Percentiles rank a stretch among this genome's conserved stretches.
These are phyloP conservation scores for Hemisphaericaspora nanyangensis DNA, from an alignment of 805 yeast species.

Conservation along the genomic window DNA sequence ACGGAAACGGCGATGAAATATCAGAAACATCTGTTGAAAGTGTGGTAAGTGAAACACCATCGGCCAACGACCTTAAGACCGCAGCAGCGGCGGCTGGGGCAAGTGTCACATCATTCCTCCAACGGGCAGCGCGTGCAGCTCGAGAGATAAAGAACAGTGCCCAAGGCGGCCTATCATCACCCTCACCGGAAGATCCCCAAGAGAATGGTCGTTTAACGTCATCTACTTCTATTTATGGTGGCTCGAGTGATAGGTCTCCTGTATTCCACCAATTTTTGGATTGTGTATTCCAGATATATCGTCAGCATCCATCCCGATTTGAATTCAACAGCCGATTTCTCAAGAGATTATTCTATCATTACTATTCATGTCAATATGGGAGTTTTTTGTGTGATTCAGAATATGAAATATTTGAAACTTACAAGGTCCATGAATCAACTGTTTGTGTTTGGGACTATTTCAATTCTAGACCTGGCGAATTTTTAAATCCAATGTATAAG, in stretches of 20 bases:
- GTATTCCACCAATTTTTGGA: conserved; percentile 93
- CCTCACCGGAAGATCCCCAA: conserved; percentile 13
- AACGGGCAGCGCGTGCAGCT: conserved; percentile 42
- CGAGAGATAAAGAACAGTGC: conserved; percentile 38
- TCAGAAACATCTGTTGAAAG: conserved; percentile 5
- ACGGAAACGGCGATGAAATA: not conserved
- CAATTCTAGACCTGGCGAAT: conserved; percentile 67
- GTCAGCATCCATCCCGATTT: conserved; percentile 69
- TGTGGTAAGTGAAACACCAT: conserved; percentile 1
- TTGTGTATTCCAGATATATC: conserved; percentile 72
- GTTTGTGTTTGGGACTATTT: conserved; percentile 94
- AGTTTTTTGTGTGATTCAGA: conserved; percentile 80
- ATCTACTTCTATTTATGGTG: conserved; percentile 30
- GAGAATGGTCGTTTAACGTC: conserved; percentile 22
- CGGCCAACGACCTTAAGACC: not conserved
- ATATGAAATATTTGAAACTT: conserved; percentile 42
- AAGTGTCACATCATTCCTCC: conserved; percentile 34
- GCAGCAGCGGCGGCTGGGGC: conserved; percentile 25
- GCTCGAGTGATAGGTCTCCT: conserved; percentile 58
- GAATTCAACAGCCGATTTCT: conserved; percentile 88
- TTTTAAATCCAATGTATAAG: conserved; percentile 49
- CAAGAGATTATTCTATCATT: conserved; percentile 79
- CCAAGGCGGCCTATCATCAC: conserved; percentile 13
- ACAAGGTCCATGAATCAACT: conserved; percentile 45
- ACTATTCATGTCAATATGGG: conserved; percentile 93